A percentile compares a stretch with the other conserved stretches of the same genome.
Conservation (phyloP, 345 rosid genomes). For the Hypericum androsaemum region DNA sequence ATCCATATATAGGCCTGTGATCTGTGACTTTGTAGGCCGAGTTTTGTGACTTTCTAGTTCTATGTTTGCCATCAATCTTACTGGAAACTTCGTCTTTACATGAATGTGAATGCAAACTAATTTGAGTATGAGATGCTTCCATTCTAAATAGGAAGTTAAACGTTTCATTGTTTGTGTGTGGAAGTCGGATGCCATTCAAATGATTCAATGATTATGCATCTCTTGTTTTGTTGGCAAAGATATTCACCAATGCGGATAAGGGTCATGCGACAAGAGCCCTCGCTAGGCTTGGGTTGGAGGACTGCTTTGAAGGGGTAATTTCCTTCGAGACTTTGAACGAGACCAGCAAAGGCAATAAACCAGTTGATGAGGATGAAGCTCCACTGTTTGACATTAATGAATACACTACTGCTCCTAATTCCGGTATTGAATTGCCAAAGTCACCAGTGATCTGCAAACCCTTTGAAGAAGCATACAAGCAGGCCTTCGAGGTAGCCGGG, state of each 20-base stretch:
- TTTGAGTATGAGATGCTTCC: too few species aligned
- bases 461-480: background rate
- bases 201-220: background rate
- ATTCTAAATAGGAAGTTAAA: too few species aligned
- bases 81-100: too few species aligned
- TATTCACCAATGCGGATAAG: constrained; percentile 7
- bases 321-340: constrained; percentile 6
- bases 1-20: too few species aligned
- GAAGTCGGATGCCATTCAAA: background rate
- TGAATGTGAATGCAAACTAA: too few species aligned
- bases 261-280: constrained; percentile 1
- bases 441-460: constrained; percentile 8
- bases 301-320: constrained; percentile 5
- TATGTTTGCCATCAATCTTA: too few species aligned
- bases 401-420: background rate
- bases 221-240: background rate
- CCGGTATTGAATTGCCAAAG: background rate
- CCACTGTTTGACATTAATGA: constrained; percentile 3
- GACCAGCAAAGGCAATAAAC: background rate
- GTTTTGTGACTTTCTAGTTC: too few species aligned
- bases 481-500: constrained; percentile 2
- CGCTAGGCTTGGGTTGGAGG: constrained; percentile 7
- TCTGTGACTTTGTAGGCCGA: too few species aligned
- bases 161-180: too few species aligned
- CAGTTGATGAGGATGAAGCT: background rate